Evolutionary conservation across 371 early-diverging fungal genomes (phyloP), one percentile per base, ranked within the genome.

Genomic region (Ecytonucleospora hepatopenaei): DNA sequence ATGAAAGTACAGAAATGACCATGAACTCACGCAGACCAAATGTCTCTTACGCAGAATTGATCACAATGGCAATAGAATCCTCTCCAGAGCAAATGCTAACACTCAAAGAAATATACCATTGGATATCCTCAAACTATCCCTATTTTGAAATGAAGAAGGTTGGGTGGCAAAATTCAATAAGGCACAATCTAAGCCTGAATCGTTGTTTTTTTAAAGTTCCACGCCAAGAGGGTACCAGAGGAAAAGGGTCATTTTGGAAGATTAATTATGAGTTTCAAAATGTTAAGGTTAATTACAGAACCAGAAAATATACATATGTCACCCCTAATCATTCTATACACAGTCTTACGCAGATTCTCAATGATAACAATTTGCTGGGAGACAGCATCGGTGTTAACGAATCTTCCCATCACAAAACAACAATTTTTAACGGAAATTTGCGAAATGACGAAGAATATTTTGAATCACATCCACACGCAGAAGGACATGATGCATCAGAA

Each of bases 141-240:
- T 77, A 75, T 57, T 80, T 67, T 55, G 28, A 63, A 19, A 61
- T 61, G 24, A 67, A 69, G 33, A 67, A 74, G 48, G 62, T 57
- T 0, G 76, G 74, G 0, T 80, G 80, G 80, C 77, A 80, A 46
- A 80, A 80, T 56, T 80, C 80, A 8, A 77, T 80, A 12, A 3
- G 80, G 33, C 80, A 80, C 69, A 80, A 80, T 49, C 59, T 80
- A 19, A 78, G 78, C 2, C 57, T 80, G 16, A 77, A 76, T 59
- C 77, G 78, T 35, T 68, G 74, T 55, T 80, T 80, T 57, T 59
- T 67, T 40, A 80, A 75, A 57, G 74, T 77, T 30, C 69, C 77
- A 33, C 28, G 78, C 30, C 68, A 67, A 30, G 55, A 53, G 1
- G 69, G 59, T 26, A 62, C 58, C 19, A 58, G 69, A 16, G 80